These are phyloP conservation scores for Zymoseptoria brevis DNA, from an alignment of 2,329 filamentous ascomycete genomes.

Conservation along the genomic window DNA sequence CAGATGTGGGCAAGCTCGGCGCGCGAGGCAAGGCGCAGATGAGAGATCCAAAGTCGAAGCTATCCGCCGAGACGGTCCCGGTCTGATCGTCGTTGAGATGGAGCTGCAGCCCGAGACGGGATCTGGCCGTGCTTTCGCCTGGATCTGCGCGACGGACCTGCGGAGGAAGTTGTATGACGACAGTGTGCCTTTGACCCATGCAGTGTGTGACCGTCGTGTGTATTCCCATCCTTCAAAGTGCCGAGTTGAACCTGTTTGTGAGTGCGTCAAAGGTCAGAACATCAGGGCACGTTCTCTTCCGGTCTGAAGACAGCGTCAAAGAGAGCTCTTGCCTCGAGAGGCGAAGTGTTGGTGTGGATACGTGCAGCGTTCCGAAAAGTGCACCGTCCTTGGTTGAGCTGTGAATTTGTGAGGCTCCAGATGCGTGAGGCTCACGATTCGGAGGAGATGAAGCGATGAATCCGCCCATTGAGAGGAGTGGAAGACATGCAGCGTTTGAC, in stretches of 20 bases:
- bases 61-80: neutral
- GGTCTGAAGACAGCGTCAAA: neutral
- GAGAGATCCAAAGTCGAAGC: neutral
- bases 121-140: neutral
- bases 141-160: neutral
- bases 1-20: neutral
- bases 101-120: neutral
- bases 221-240: neutral
- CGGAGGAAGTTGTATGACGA: neutral
- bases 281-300: neutral
- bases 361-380: neutral
- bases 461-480: neutral
- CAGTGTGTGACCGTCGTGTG: neutral
- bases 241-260: neutral
- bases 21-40: slow-evolving; percentile 9
- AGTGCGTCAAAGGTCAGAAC: neutral
- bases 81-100: neutral
- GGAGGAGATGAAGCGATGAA: neutral
- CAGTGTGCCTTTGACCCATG: neutral
- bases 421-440: neutral
- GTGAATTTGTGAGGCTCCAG: neutral
- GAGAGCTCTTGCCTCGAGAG: neutral
- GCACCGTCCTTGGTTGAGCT: neutral
- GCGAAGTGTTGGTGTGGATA: neutral
- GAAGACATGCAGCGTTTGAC: neutral